phyloP scores from a whole-genome alignment of 2,329 filamentous ascomycete species.

The Ophiocordyceps sinensis region DNA sequence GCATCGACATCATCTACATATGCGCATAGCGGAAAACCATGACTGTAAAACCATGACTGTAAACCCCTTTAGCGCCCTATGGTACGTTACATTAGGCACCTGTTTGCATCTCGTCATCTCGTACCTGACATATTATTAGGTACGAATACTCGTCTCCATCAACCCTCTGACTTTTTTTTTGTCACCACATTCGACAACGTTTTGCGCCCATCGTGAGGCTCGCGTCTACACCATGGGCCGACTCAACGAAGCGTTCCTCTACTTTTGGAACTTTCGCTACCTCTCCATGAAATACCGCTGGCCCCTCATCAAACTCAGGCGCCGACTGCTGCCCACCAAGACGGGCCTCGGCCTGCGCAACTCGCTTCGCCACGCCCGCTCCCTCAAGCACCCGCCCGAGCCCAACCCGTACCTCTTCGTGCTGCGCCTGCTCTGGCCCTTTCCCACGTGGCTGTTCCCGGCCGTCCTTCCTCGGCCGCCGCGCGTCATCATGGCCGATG shows the following conservation, averaged over 20 bases:
- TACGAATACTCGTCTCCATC: too few relatives aligned
- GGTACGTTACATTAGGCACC: too few relatives aligned
- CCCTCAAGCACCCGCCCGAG: slow-evolving; percentile 1
- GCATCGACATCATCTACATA: too few relatives aligned
- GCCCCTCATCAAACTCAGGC: slow-evolving; percentile 6
- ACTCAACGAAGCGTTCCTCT: not conserved
- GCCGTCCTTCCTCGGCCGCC: slow-evolving; percentile 4
- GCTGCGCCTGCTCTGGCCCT: slow-evolving; percentile 4
- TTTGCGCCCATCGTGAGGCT: too few relatives aligned
- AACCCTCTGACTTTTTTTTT: too few relatives aligned
- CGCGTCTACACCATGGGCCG: not conserved
- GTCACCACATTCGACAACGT: too few relatives aligned
- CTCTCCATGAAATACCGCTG: slow-evolving; percentile 6
- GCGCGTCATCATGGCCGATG: slow-evolving; percentile 5
- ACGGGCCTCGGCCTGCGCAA: slow-evolving; percentile 5
- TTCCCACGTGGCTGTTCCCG: slow-evolving; percentile 4
- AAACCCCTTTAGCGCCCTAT: too few relatives aligned
- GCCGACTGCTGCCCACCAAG: slow-evolving; percentile 4
- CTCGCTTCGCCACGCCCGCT: slow-evolving; percentile 2
- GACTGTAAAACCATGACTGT: too few relatives aligned
- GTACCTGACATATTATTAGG: too few relatives aligned
- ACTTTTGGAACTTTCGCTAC: slow-evolving; percentile 9
- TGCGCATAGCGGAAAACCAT: too few relatives aligned
- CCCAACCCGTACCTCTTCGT: slow-evolving; percentile 4
- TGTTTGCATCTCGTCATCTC: too few relatives aligned